Evolutionary conservation across 2,329 filamentous ascomycete genomes (phyloP), one percentile per base, ranked within the genome.

Genomic region (Hypomyces perniciosus): DNA sequence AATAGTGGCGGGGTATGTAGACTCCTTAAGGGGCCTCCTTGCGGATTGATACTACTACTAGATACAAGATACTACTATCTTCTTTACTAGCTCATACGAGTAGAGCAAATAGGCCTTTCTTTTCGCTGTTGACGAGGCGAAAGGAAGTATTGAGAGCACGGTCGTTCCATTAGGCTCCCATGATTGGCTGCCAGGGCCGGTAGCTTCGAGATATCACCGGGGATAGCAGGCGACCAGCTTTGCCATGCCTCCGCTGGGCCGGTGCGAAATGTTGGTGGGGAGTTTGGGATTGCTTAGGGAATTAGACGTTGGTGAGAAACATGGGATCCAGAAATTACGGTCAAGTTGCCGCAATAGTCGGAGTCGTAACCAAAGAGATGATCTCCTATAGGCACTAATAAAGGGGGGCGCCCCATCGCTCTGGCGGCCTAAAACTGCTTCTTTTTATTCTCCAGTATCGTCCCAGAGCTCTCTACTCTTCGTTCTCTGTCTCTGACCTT

Each of bases 261-360:
- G 50, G 41, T 47, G 50, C 50, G 45, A 52, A 47, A 47, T 44
- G 33, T 40, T 39, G 39, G 50, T 52, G 50, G 50, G 45, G 50
- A 37, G 26, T 33, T 39, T 34, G 29, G 45, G 29, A 33, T 31
- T 48, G 34, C 13, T 50, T 33, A 44, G 42, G 48, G 48, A 31
- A 44, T 42, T 44, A 31, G 39, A 46, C 20, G n/a, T 29, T 12
- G 26, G 38, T 30, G 44, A 37, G 20, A 20, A 20, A 20, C 20
- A 20, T 47, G 44, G 50, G 38, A 52, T 52, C 50, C 50, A 52
- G 50, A 52, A 52, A 50, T 50, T 50, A 50, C 48, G 48, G 48
- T 50, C 48, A 48, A 48, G 50, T 47, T 29, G 39, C 49, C 26
- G 38, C 49, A 28, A 39, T 34, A n/a, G 49, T 29, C 39, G 45